A percentile compares a stretch with the other conserved stretches of the same genome.
These are phyloP conservation scores for Leishmania mexicana DNA, from an alignment of 208 protist species.

Conservation along the genomic window DNA sequence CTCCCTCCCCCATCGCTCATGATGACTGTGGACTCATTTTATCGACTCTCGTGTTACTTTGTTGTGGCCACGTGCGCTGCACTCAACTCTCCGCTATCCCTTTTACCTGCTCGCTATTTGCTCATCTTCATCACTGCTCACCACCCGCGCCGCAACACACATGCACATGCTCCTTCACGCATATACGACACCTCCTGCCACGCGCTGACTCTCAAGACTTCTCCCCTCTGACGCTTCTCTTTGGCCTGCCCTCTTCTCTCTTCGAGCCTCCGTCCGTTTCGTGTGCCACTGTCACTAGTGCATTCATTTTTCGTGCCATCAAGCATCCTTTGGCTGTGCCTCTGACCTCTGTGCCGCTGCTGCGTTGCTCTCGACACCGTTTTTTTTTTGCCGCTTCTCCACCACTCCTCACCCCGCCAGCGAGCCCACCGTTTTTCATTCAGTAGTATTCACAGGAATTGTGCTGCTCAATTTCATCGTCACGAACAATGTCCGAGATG, in stretches of 20 bases:
- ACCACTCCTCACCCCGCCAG: background rate
- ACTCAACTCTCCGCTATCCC: background rate
- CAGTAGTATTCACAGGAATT: background rate
- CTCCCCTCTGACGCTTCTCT: background rate
- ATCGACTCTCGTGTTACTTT: background rate
- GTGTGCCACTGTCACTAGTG: background rate
- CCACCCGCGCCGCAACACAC: background rate
- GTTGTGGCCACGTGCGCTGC: background rate
- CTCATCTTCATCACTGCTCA: background rate
- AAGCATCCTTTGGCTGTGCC: background rate
- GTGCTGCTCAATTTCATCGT: background rate
- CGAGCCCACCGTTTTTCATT: background rate
- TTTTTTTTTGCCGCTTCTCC: background rate
- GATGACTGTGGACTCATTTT: background rate
- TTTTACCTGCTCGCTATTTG: background rate
- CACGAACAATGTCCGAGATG: constrained; percentile 61
- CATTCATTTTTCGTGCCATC: background rate
- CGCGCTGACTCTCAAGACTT: background rate
- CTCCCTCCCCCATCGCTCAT: background rate
- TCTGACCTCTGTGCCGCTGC: background rate
- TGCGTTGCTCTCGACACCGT: background rate
- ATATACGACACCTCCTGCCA: background rate
- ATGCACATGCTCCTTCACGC: background rate
- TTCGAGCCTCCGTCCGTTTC: background rate
- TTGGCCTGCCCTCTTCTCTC: background rate